These are phyloP conservation scores for Withania somnifera DNA, from an alignment of 305 asterid genomes.

Conservation along the genomic window DNA sequence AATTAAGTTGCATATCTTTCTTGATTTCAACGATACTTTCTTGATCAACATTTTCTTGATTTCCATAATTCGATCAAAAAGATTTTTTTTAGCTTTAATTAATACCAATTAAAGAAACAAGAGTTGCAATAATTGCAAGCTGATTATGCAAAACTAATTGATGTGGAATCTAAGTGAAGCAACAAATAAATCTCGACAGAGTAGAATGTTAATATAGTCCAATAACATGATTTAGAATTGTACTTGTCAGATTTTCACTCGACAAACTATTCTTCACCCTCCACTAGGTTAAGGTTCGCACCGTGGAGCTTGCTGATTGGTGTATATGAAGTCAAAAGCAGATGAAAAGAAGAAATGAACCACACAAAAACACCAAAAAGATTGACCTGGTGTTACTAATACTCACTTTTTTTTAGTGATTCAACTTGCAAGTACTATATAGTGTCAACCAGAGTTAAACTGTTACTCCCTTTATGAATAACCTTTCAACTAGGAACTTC, in stretches of 20 bases:
- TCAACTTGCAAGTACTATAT: background rate
- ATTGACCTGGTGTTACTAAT: slow-evolving; percentile 1
- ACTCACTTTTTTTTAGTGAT: background rate
- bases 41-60: too few relatives aligned
- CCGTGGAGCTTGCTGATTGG: background rate
- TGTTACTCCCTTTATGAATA: background rate
- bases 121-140: background rate
- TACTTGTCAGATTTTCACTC: background rate
- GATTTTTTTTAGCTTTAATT: too few relatives aligned
- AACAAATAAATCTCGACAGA: background rate
- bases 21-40: too few relatives aligned
- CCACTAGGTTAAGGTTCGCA: background rate
- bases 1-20: too few relatives aligned
- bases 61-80: too few relatives aligned
- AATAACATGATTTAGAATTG: background rate
- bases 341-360: background rate
- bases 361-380: background rate
- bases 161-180: background rate
- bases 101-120: too few relatives aligned
- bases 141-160: background rate
- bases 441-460: slow-evolving; percentile 1
- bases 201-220: background rate
- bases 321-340: slow-evolving; percentile 7
- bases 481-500: background rate
- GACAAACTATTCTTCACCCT: background rate